Evolutionary conservation across 2,329 filamentous ascomycete species (phyloP).

Genomic region (Fusarium metavorans): DNA sequence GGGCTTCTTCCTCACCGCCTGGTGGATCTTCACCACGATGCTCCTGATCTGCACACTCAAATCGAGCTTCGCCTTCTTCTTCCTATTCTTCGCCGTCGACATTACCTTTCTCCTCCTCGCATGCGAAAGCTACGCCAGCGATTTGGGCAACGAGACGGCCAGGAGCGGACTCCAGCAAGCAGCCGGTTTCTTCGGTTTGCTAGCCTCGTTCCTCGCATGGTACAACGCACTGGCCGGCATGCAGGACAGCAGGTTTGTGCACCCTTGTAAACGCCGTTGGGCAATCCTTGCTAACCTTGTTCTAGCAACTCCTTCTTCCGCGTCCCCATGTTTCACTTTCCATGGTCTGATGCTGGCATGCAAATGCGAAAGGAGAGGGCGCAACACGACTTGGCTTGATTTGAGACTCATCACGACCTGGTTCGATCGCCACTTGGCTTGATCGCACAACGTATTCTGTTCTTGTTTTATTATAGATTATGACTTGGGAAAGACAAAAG

Average conservation of each 20-base stretch:
- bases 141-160: constrained; percentile 62
- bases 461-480: background rate
- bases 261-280: constrained; percentile 14
- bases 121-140: constrained; percentile 67
- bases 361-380: constrained; percentile 63
- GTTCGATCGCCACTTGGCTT: constrained; percentile 19
- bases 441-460: constrained; percentile 1
- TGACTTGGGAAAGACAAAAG: background rate
- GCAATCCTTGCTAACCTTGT: constrained; percentile 47
- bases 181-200: constrained; percentile 80
- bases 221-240: constrained; percentile 88
- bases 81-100: constrained; percentile 81
- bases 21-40: constrained; percentile 87
- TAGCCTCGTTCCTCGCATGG: constrained; percentile 85
- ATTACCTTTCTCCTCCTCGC: constrained; percentile 79
- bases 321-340: constrained; percentile 92
- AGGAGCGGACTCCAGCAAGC: constrained; percentile 70
- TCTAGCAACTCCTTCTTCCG: constrained; percentile 86
- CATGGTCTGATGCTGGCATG: constrained; percentile 85
- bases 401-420: background rate
- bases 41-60: constrained; percentile 78
- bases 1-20: constrained; percentile 80
- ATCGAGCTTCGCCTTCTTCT: constrained; percentile 82
- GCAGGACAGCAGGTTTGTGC: constrained; percentile 69
- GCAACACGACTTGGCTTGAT: constrained; percentile 39